Base-by-base conservation (phyloP, 192 early-diverging fungal genomes). In the Rhizoclosmatium sp. region DNA sequence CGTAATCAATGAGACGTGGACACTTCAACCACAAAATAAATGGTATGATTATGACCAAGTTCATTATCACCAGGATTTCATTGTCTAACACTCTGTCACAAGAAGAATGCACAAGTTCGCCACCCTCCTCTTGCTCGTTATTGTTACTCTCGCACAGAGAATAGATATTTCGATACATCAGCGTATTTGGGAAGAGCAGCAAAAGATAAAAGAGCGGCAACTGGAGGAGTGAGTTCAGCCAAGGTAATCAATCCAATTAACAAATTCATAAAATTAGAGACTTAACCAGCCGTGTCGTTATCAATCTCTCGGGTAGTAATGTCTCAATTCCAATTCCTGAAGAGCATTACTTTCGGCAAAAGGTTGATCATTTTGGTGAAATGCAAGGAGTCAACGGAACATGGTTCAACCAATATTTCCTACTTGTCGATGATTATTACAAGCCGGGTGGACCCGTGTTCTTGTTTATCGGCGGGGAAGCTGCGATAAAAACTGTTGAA, bases 391-490 rank as follows among this genome's bases (percentile, higher is more conserved):
- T 76, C 12, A 67, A 66, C 41, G 65, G 65, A 56, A 47, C 64
- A 1, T 59, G 54, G 49, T 76, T 76, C 45, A 23, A 67, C 46
- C 75, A 76, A 44, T 56, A 21, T 42, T 76, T 65, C 39, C 9
- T 44, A 7, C 64, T 76, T 16, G 16, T 23, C 16, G 75, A 76
- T 44, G 31, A n/a, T 14, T 76, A 41, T 44, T 76, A 76, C 45
- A 67, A 67, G 41, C 46, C 21, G n/a, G 75, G 75, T n/a, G 75
- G 75, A 14, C 75, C 75, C 10, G 65, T 76, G 3, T 66, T 67
- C 51, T 67, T 76, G 14, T 64, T 64, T 44, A 42, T 75, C 46
- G 41, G 40, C 4, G 73, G 73, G 19, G 73, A 75, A 64, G 73
- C 5, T 14, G 41, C 1, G 67, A 7, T 69, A 10, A 44, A 69